Base-by-base conservation (phyloP, 2,329 filamentous ascomycete genomes). In the Byssochlamys sp. region DNA sequence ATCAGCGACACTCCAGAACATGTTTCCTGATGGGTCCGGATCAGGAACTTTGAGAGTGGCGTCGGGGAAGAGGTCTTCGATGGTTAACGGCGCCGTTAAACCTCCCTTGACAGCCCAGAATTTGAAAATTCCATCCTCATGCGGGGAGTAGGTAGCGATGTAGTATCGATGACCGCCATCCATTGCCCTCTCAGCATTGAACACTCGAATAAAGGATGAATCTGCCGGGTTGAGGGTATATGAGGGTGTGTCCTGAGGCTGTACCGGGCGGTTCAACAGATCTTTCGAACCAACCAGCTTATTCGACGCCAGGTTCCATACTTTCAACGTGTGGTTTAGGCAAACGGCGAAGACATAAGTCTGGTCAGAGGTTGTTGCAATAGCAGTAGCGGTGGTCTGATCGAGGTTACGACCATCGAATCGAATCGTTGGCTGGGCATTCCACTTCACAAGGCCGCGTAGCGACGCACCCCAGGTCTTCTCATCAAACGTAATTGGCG, bases 101-200 rank as follows among this genome's bases (percentile, higher is more conserved):
- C 73, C 81, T 55, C 86, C 83, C 63, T 85, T 83, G 19, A 88
- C 82, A 55, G 83, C 83, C 90, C 91, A 99, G 69, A 99, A 91
- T 71, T 96, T 97, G 80, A 99, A 97, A 69, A 92, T 87, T 35
- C 94, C 89, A 48, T 86, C 83, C 29, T 91, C 88, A 61, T 94
- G 84, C 0, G 94, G 92, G 10, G 91, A 96, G 72, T 91, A 96
- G 7, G 90, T 92, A 39, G 90, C 84, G 55, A 92, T 82, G 58
- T 81, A 81, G 67, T 84, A 86, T 45, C 74, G 68, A 60, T 79
- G 77, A 24, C 75, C 76, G 14, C 71, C 70, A 55, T 77, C 74
- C 28, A 77, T 64, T 24, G 77, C 75, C 19, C 75, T 75, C 52
- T 78, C 74, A 11, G 79, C 78, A 12, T 85, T 83, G 55, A 91